Evolutionary conservation across 768 basidiomycete species (phyloP).

Genomic region (Filobasidium wieringae): DNA sequence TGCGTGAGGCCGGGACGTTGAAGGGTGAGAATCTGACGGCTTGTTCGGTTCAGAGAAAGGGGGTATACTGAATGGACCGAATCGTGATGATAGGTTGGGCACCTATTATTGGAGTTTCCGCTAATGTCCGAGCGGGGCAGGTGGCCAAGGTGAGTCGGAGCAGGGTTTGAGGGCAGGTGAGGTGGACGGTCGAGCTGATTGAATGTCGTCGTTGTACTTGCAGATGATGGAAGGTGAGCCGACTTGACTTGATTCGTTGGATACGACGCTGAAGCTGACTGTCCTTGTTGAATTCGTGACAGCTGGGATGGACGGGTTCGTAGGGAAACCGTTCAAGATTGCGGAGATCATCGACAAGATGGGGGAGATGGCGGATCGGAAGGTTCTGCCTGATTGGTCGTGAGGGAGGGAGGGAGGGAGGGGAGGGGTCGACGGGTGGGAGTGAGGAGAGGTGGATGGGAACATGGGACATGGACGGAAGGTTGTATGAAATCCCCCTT

Average conservation of each 20-base stretch:
- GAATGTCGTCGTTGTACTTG: background rate
- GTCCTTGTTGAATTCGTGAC: background rate
- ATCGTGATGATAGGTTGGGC: background rate
- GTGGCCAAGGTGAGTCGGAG: constrained; percentile 1
- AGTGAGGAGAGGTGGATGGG: too few relatives aligned
- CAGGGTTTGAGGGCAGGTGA: background rate
- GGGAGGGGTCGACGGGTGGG: too few relatives aligned
- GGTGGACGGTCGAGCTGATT: background rate
- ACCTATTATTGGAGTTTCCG: background rate
- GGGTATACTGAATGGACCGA: too few relatives aligned
- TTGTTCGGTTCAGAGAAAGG: background rate
- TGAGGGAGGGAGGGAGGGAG: too few relatives aligned
- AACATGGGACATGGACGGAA: too few relatives aligned
- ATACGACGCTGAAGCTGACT: background rate
- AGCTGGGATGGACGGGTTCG: background rate
- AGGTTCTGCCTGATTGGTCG: too few relatives aligned
- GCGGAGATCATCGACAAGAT: background rate
- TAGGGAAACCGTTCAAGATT: background rate
- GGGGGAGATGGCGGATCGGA: background rate
- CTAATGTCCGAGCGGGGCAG: background rate
- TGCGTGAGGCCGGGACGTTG: background rate
- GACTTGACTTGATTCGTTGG: too few relatives aligned
- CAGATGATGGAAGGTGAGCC: background rate
- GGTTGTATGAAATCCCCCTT: too few relatives aligned
- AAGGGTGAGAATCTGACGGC: background rate